Evolutionary conservation across 2,329 filamentous ascomycete genomes (phyloP).

Genomic region (Madurella mycetomatis): DNA sequence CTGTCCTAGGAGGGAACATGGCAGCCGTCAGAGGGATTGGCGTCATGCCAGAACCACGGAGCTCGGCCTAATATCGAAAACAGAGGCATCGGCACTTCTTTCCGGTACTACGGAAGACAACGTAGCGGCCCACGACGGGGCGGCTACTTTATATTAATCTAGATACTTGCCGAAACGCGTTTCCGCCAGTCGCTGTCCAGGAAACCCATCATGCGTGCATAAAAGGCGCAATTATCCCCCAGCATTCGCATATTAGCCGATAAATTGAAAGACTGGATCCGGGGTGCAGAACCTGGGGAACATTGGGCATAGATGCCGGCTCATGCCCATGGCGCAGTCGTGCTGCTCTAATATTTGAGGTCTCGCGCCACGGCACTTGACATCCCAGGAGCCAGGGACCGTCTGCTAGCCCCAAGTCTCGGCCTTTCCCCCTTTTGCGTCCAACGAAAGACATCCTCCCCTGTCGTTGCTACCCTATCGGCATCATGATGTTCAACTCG

Average conservation of each 20-base stretch:
- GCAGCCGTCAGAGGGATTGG: not conserved
- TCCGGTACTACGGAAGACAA: not conserved
- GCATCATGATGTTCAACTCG: constrained; percentile 22
- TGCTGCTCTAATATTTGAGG: not conserved
- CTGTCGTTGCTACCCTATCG: not conserved
- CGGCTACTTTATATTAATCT: not conserved
- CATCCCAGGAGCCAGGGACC: not conserved
- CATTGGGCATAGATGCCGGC: not conserved
- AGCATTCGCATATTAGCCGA: not conserved
- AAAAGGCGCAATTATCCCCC: not conserved
- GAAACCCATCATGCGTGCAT: not conserved
- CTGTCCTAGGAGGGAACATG: not conserved
- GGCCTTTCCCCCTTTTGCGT: not conserved
- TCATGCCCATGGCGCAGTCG: not conserved
- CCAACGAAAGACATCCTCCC: not conserved
- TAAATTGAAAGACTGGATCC: not conserved
- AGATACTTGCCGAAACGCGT: not conserved
- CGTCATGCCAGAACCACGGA: not conserved
- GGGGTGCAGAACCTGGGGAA: not conserved
- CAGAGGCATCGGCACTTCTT: not conserved
- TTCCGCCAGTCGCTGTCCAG: not conserved
- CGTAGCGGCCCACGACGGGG: not conserved
- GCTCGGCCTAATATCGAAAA: not conserved
- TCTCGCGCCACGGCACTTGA: not conserved
- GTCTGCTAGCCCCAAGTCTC: not conserved